A percentile compares a stretch with the other conserved stretches of the same genome.
Conservation (phyloP, 768 basidiomycete species). For the Nidularia sp. region DNA sequence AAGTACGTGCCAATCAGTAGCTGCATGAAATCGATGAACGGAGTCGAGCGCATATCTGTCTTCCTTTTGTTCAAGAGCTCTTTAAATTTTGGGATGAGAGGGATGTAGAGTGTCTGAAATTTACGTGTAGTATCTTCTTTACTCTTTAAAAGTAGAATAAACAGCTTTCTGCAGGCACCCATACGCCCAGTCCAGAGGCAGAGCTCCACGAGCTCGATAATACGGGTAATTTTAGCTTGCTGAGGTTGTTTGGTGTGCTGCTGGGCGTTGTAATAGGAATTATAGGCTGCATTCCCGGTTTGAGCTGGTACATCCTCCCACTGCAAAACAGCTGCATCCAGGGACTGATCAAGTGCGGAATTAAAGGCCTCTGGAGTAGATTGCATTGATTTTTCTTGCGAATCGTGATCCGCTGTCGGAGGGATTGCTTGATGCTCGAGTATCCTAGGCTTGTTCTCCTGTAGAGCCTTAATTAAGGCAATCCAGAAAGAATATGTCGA, state of each 20-base stretch:
- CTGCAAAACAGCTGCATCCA: background rate
- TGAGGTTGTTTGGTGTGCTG: background rate
- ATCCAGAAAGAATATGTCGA: slow-evolving; percentile 16
- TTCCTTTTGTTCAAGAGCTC: slow-evolving; percentile 9
- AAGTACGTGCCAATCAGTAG: slow-evolving; percentile 22
- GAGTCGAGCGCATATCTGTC: slow-evolving; percentile 12
- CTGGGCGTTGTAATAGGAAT: background rate
- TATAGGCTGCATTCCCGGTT: background rate
- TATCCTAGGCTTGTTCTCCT: slow-evolving; percentile 8
- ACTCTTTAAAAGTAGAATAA: slow-evolving; percentile 15
- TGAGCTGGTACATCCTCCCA: background rate
- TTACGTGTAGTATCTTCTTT: slow-evolving; percentile 8
- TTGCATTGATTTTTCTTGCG: too few relatives aligned
- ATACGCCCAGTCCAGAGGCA: slow-evolving; percentile 14
- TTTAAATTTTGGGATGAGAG: slow-evolving; percentile 18
- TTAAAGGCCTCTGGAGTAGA: slow-evolving; percentile 1
- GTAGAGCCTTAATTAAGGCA: slow-evolving; percentile 16
- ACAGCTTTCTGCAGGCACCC: slow-evolving; percentile 14
- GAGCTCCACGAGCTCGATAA: slow-evolving; percentile 18
- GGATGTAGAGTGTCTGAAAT: slow-evolving; percentile 19
- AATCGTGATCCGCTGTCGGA: background rate
- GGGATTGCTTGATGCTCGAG: slow-evolving; percentile 4
- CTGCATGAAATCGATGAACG: slow-evolving; percentile 23
- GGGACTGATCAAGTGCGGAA: background rate
- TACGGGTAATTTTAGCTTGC: slow-evolving; percentile 15